Evolutionary conservation across 768 basidiomycete species (phyloP), one percentile per base, ranked within the genome.

Genomic region (Collybia nuda): DNA sequence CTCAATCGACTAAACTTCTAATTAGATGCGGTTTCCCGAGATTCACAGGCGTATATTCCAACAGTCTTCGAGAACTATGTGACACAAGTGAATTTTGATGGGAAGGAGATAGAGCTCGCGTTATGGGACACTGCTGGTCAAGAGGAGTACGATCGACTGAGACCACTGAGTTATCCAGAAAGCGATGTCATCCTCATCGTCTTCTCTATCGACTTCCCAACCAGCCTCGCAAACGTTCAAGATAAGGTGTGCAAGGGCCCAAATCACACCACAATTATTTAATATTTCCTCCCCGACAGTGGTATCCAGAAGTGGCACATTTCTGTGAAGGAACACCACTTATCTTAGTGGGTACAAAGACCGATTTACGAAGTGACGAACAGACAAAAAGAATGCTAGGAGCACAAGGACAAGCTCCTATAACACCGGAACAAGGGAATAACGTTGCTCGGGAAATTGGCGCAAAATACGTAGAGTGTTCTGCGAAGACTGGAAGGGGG

Each of bases 61-160:
- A 94, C 93, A 18, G 93, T 95, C 8, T 95, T 95, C 66, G 93
- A 95, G 69, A 94, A 93, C 78, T 94, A 93, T 62, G 90, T 93
- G 48, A 92, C 90, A 11, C 85, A 89, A 56, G 88, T 94, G 32
- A 75, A 83, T 43, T 92, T 88, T 60, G 93, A 95, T 21, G 86
- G 88, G 49, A 94, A 93, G 70, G 75, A 90, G 17, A 85, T 99
- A 54, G 93, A 97, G 63, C 81, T 99, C 38, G 96, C 97, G n/a
- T 77, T 99, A 15, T 99, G 96, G 93, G 94, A 98, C 70, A 98
- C 94, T 1, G 94, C 94, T 0, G 94, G 94, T 22, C 94, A 97
- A 67, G 94, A 98, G 70, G 94, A 98, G 72, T 98, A 97, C 69
- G 93, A 95, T 67, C 80, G 90, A 55, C 78, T 94, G 49, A 79